Base-by-base conservation (phyloP, 1,139 yeast species). In the Saccharomycopsis phalli region DNA sequence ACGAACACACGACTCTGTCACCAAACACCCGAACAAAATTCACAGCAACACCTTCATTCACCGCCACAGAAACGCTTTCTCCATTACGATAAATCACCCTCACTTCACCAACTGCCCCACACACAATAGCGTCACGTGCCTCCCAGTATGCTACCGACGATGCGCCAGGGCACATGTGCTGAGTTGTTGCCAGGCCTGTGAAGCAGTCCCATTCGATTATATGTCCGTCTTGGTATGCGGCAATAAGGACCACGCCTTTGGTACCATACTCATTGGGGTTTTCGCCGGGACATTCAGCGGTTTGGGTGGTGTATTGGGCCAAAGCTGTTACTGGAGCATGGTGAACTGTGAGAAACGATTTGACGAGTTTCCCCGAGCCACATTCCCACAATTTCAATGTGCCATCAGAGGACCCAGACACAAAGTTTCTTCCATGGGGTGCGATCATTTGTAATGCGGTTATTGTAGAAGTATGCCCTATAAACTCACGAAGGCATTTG, bases 301-400 rank as follows among this genome's bases (percentile, higher is more conserved):
- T 19, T 10, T 16, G 5, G 7, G 13, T 3, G 7, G 3, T 16
- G 25, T 26, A 21, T 13, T 26, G 6, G 8, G 21, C 38, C 7
- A 63, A 59, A 2, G 57, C 61, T 55, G 14, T 34, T n/a, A 60
- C 74, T 17, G 46, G 55, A 23, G 53, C 51, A 42, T 63, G 55
- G 26, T 58, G 59, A 2, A 55, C 50, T 40, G 72, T 56, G 2
- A 45, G 41, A 39, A 75, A 65, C 2, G 59, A 56, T 47, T 67
- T 58, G 6, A 79, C 53, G 2, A 58, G 53, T 16, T 54, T 42
- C 0, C 77, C 83, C 2, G 69, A 54, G 0, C 82, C 79, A 52
- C 82, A 71, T 50, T 82, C 91, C 87, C 86, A 81, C 31, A 82
- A 51, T 34, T 60, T 62, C 1, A 77, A 62, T 0, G 69, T 54